Percentiles rank a stretch among this genome's conserved stretches.
These are phyloP conservation scores for Acacia acuminata DNA, from an alignment of 306 rosid species.

Conservation along the genomic window DNA sequence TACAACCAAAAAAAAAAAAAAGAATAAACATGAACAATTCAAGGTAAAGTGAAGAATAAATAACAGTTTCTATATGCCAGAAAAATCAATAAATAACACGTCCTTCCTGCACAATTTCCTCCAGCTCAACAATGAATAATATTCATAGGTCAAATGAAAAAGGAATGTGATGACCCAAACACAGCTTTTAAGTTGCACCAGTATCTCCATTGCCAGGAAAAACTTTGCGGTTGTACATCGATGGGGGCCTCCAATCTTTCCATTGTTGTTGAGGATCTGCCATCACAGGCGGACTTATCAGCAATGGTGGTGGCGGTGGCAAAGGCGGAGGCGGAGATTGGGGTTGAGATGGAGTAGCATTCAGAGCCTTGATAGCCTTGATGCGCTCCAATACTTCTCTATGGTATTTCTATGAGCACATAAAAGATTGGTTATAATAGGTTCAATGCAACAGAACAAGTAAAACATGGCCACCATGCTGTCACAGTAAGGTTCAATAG, in stretches of 20 bases:
- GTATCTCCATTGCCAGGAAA: constrained; percentile 31
- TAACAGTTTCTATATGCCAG: constrained; percentile 31
- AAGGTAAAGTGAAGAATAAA: constrained; percentile 33
- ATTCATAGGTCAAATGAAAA: constrained; percentile 38
- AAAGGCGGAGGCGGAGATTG: not conserved
- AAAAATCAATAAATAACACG: constrained; percentile 29
- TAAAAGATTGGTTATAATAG: not conserved
- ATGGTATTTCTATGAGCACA: constrained; percentile 73
- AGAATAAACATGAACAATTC: constrained; percentile 34
- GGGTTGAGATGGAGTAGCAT: constrained; percentile 35
- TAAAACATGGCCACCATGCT: not conserved
- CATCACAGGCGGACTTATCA: constrained; percentile 30
- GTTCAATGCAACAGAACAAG: constrained; percentile 10
- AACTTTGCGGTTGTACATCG: not conserved
- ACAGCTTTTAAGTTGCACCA: constrained; percentile 51
- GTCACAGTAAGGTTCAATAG: not conserved
- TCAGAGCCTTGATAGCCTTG: constrained; percentile 50
- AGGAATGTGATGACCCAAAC: constrained; percentile 44
- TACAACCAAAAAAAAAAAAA: constrained; percentile 65
- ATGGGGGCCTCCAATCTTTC: not conserved
- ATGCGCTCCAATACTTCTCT: constrained; percentile 50
- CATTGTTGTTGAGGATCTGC: constrained; percentile 52
- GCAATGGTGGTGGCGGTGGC: constrained; percentile 29
- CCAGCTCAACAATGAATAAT: constrained; percentile 40
- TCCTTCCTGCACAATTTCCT: constrained; percentile 46